Base-by-base conservation (phyloP, 2,329 filamentous ascomycete species). In the Byssoonygena ceratinophila region DNA sequence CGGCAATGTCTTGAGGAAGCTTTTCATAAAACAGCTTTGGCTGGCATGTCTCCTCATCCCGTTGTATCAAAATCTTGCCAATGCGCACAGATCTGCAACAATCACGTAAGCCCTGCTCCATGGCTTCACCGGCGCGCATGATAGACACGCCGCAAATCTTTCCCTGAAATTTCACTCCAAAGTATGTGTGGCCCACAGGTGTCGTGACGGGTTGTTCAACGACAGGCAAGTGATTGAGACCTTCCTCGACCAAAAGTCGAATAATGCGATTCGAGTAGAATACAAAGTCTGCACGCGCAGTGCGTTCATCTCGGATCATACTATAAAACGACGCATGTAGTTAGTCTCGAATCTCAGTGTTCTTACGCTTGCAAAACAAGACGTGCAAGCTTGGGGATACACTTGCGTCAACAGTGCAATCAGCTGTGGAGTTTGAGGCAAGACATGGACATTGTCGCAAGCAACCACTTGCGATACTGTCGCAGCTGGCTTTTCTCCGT, bases 191-290 rank as follows among this genome's bases (percentile, higher is more conserved):
- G 37, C 90, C 91, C 40, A 96, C 86, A 0, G 92, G 92, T 5
- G 92, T 97, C 39, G 84, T 94, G 64, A 98, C 85, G 27, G 83
- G 82, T 63, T 94, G 87, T 65, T 88, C 84, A 49, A 94, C 82
- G 16, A 94, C 88, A 1, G 92, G 92, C 39, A 98, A 79, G 68
- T 98, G 92, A 70, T 98, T 98, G 51, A 98, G 77, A 3, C 92
- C 92, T 72, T 98, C 92, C 71, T 98, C 92, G 37, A 98, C 92
- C 5, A 98, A 79, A 39, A 98, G 78, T 29, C 92, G 87, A 68
- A 97, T 97, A 68, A 98, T 97, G 55, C 92, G 83, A 72, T 98
- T 98, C 40, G 90, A 95, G 74, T 97, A 95, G 74, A 98, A 98
- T 66, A 98, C 96, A 69, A 98, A 98, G 70, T 98, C 92, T 57